Conservation (phyloP, 1,284 basidiomycete genomes). For the Ceratobasidium sp. region DNA sequence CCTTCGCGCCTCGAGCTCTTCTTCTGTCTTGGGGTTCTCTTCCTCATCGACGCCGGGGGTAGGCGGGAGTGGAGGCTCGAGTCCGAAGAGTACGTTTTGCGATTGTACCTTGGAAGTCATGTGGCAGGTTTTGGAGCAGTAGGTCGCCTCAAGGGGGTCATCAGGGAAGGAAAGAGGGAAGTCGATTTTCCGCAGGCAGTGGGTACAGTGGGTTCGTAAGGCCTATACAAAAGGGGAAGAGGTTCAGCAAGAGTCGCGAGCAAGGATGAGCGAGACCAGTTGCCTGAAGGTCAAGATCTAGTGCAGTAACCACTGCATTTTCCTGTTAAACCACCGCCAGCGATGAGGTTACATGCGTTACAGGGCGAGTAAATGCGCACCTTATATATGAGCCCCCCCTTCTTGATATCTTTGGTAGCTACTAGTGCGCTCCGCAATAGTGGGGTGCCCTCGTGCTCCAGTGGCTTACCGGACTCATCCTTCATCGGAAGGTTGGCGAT, state of each 20-base stretch:
- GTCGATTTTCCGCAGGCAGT: constrained; percentile 71
- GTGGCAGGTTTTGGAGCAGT: constrained; percentile 78
- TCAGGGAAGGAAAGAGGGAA: constrained; percentile 60
- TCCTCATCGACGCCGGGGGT: constrained; percentile 59
- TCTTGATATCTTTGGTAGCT: constrained; percentile 71
- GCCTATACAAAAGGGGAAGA: constrained; percentile 55
- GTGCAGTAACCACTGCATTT: constrained; percentile 70
- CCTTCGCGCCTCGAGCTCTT: constrained; percentile 58
- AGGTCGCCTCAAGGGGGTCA: constrained; percentile 68
- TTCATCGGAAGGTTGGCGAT: constrained; percentile 61
- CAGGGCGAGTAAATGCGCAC: constrained; percentile 55
- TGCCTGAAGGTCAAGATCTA: constrained; percentile 69
- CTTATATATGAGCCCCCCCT: constrained; percentile 79
- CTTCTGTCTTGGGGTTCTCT: constrained; percentile 51
- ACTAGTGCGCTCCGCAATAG: constrained; percentile 67
- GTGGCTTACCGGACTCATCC: constrained; percentile 49
- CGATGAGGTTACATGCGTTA: constrained; percentile 9
- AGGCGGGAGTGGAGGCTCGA: constrained; percentile 62
- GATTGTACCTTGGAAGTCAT: constrained; percentile 66
- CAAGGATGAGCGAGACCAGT: background rate
- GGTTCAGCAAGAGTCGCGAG: background rate
- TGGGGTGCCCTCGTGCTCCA: constrained; percentile 53
- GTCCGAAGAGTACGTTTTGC: constrained; percentile 74
- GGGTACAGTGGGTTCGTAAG: constrained; percentile 72
- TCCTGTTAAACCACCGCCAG: constrained; percentile 61